Evolutionary conservation across 2,329 filamentous ascomycete species (phyloP), one percentile per base, ranked within the genome.

Genomic region (Fusarium buxicola): DNA sequence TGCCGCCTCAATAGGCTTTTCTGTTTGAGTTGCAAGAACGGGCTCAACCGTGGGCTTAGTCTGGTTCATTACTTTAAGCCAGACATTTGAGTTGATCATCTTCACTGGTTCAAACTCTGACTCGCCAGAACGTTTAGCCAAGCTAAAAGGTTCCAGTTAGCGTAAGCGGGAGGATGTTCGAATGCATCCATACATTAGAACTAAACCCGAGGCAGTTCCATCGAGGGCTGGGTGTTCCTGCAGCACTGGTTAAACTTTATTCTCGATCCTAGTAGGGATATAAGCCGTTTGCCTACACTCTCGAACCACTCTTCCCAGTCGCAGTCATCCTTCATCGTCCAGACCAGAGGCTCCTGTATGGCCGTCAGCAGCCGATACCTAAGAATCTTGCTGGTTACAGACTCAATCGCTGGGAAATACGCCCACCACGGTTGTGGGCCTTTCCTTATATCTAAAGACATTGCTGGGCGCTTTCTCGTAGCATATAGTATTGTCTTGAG

Each of bases 231-330:
- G 57, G 13, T 54, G 24, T 4, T 58, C 27, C 54, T 58, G 2
- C 1, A 12, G 1, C 8, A 13, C 12, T 38, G 2, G 24, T 41
- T 2, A 45, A 6, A 7, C 0, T 6, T 16, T 15, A 4, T 1
- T 21, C 21, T 24, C 13, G 11, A 10, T 1, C 4, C 2, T 7
- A 5, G 9, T n/a, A 2, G 5, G 0, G 9, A 4, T 15, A 9
- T 6, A 1, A 5, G 2, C 4, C 6, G 15, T 16, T 6, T n/a
- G 44, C 41, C 10, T 7, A 60, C 58, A 3, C 6, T 48, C 2
- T 27, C 10, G 6, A 58, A 58, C 58, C 58, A 60, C 1, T 8
- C 8, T 1, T 58, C 5, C 58, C 58, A 60, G 11, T 60, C 54
- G 0, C 8, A 2, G 1, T 34, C 31, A 16, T 25, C 24, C 13